Conservation (phyloP, 345 rosid species). For the Crucihimalaya himalaica region DNA sequence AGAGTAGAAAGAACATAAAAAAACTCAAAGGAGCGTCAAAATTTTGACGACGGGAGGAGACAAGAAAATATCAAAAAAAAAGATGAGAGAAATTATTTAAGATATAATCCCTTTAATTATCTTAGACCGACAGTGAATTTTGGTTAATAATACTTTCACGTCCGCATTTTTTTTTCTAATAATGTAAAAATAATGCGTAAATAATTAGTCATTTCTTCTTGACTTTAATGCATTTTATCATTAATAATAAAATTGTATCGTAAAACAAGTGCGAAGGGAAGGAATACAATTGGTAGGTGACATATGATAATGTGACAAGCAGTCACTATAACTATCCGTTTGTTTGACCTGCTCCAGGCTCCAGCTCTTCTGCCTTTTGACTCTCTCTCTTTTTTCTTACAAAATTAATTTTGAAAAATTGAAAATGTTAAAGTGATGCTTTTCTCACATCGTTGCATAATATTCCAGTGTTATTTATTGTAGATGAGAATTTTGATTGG, state of each 20-base stretch:
- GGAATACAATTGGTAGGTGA: constrained; percentile 23
- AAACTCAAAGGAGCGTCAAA: constrained; percentile 14
- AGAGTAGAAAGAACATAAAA: background rate
- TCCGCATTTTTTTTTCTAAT: too few relatives aligned
- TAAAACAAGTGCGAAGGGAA: too few relatives aligned
- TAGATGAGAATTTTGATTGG: background rate
- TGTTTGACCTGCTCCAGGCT: constrained; percentile 22
- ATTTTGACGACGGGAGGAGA: background rate
- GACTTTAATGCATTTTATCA: background rate
- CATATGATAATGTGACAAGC: background rate
- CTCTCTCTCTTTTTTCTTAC: background rate
- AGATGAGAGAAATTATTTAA: background rate
- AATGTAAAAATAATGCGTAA: too few relatives aligned
- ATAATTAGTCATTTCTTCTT: background rate
- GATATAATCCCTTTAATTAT: too few relatives aligned
- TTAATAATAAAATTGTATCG: too few relatives aligned
- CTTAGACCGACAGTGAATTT: constrained; percentile 50
- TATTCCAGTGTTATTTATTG: background rate
- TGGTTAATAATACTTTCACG: constrained; percentile 63
- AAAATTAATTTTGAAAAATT: too few relatives aligned
- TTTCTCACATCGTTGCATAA: background rate
- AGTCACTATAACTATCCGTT: constrained; percentile 5
- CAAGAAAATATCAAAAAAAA: background rate
- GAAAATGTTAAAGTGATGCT: background rate
- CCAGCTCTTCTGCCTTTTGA: constrained; percentile 12